Conservation (phyloP, 345 rosid genomes). For the Salix caprea region DNA sequence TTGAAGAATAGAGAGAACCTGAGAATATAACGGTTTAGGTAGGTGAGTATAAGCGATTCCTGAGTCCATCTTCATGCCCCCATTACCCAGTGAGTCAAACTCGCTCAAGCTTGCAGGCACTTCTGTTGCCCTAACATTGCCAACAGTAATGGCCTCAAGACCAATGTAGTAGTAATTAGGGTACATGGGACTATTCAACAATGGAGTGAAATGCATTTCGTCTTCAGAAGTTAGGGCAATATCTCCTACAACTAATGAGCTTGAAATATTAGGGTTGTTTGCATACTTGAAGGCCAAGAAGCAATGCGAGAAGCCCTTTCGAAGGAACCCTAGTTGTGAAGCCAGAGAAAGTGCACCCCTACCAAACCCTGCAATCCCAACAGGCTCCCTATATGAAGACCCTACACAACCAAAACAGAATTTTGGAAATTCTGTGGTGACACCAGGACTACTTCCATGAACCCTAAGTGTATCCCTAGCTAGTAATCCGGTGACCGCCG, state of each 20-base stretch:
- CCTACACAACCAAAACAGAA: constrained; percentile 69
- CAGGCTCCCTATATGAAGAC: constrained; percentile 65
- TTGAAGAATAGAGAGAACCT: constrained; percentile 48
- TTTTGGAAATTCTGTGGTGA: constrained; percentile 40
- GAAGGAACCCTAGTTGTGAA: constrained; percentile 67
- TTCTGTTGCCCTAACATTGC: constrained; percentile 29
- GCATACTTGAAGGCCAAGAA: constrained; percentile 81
- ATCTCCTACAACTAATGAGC: constrained; percentile 68
- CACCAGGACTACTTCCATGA: constrained; percentile 30
- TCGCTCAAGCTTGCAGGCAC: constrained; percentile 55
- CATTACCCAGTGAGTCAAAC: constrained; percentile 70
- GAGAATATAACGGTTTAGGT: constrained; percentile 62
- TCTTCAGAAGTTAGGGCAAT: constrained; percentile 38
- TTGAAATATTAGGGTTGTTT: constrained; percentile 64
- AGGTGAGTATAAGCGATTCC: constrained; percentile 86
- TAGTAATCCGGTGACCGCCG: constrained; percentile 48
- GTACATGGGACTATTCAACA: constrained; percentile 54
- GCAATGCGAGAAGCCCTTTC: constrained; percentile 75
- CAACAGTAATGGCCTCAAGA: constrained; percentile 53
- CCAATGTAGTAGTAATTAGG: constrained; percentile 77
- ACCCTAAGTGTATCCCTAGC: constrained; percentile 61
- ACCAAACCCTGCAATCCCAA: constrained; percentile 87
- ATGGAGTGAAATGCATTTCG: constrained; percentile 63
- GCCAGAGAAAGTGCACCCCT: constrained; percentile 73
- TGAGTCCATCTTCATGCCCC: constrained; percentile 79